These are phyloP conservation scores for Austroboletus niveus DNA, from an alignment of 1,284 basidiomycete genomes.

Conservation along the genomic window DNA sequence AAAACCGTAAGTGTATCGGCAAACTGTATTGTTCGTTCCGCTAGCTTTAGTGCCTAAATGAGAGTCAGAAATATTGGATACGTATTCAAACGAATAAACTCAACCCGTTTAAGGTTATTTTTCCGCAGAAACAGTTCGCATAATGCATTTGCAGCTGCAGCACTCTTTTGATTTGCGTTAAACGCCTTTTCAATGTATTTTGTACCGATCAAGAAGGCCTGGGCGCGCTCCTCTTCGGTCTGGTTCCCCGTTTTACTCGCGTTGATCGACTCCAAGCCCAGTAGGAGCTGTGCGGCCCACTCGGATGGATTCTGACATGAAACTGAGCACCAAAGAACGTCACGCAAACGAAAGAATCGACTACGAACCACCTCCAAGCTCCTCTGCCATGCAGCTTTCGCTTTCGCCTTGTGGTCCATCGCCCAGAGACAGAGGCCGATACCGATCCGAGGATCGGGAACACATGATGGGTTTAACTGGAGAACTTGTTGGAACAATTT, in stretches of 20 bases:
- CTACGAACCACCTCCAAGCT: constrained; percentile 76
- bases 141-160: constrained; percentile 74
- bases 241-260: constrained; percentile 65
- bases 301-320: constrained; percentile 64
- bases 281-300: constrained; percentile 74
- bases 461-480: constrained; percentile 69
- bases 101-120: constrained; percentile 53
- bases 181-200: constrained; percentile 71
- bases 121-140: constrained; percentile 74
- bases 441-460: constrained; percentile 89
- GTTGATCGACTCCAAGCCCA: constrained; percentile 85
- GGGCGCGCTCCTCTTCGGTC: constrained; percentile 58
- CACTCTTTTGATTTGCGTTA: constrained; percentile 72
- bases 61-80: constrained; percentile 1
- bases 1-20: constrained; percentile 81
- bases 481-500: constrained; percentile 84
- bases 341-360: background rate
- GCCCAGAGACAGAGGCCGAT: constrained; percentile 92
- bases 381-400: constrained; percentile 84
- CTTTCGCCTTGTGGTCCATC: constrained; percentile 76
- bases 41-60: constrained; percentile 78
- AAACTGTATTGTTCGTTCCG: constrained; percentile 90
- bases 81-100: background rate
- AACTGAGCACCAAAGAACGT: constrained; percentile 1
- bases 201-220: constrained; percentile 59